Evolutionary conservation across 345 rosid species (phyloP), one percentile per base, ranked within the genome.

Genomic region (Citrus medica): DNA sequence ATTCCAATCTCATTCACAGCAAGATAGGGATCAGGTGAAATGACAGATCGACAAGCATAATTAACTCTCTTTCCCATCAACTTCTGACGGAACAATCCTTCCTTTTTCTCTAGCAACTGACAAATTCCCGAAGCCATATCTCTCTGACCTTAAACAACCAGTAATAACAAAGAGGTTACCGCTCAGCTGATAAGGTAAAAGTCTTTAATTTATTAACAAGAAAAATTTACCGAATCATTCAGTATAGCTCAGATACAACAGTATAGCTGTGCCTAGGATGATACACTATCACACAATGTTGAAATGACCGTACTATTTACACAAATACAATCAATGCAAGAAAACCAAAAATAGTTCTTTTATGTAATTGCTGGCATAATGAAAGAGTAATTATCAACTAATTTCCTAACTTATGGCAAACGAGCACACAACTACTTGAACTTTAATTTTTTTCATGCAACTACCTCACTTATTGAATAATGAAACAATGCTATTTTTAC

Each of bases 11-110:
- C 99, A 75, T 94, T 96, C 58, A 96, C 99, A 38, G 95, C 99
- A 42, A 96, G 82, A 85, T 89, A 94, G 63, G 98, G 98, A 89
- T 96, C 99, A 69, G 99, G 99, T n/a, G 99, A 96, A 82, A 96
- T 96, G 69, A 96, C 99, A 78, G 99, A 96, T 55, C 98, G 89
- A 75, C 99, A 96, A 17, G 99, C 98, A 85, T 86, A 92, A 85
- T 96, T 96, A 70, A 96, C 99, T 85, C 99, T 88, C 89, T 96
- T 96, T 77, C 99, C 99, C 99, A 96, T 96, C 98, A 96, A 88
- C 82, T 94, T 96, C 80, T 96, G 99, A 37, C 99, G 95, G 80
- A 94, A 96, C 69, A 96, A 74, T 72, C 99, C 99, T 85, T 96
- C 98, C 82, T 96, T 96, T 81, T 89, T 96, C 87, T 96, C 99